A percentile compares a stretch with the other conserved stretches of the same genome.
These are phyloP conservation scores for Phallus indusiatus DNA, from an alignment of 768 basidiomycete genomes.

Conservation along the genomic window DNA sequence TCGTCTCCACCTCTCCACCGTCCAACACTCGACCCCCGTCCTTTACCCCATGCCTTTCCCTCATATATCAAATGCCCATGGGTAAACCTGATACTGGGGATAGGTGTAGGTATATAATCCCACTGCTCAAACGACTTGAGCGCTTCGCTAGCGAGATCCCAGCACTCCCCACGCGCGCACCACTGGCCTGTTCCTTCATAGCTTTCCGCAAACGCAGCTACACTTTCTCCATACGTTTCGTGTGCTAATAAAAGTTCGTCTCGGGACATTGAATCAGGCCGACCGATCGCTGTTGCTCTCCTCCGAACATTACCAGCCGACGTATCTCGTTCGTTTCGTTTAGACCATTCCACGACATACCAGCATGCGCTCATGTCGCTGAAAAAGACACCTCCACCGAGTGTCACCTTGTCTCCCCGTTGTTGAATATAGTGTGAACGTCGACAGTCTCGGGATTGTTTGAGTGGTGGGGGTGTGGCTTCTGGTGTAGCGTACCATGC, in stretches of 20 bases:
- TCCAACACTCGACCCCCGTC: conserved; percentile 22
- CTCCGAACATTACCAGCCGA: conserved; percentile 31
- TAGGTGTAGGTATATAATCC: conserved; percentile 35
- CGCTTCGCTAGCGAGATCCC: conserved; percentile 47
- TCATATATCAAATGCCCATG: conserved; percentile 47
- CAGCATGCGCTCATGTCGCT: conserved; percentile 42
- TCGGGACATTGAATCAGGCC: conserved; percentile 27
- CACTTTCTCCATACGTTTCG: conserved; percentile 39
- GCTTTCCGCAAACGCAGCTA: conserved; percentile 38
- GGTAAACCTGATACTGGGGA: conserved; percentile 39
- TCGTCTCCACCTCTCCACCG: conserved; percentile 45
- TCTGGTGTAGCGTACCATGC: conserved; percentile 31
- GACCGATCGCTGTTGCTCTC: conserved; percentile 29
- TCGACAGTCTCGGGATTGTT: conserved; percentile 12
- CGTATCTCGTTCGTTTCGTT: conserved; percentile 11
- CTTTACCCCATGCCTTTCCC: conserved; percentile 27
- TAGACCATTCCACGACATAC: conserved; percentile 33
- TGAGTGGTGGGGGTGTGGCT: conserved; percentile 26
- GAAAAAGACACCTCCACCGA: conserved; percentile 33
- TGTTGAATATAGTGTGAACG: conserved; percentile 21
- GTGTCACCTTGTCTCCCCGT: conserved; percentile 22
- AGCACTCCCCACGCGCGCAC: conserved; percentile 47
- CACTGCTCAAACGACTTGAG: conserved; percentile 32
- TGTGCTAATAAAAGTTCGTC: conserved; percentile 31
- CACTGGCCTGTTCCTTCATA: conserved; percentile 33